Evolutionary conservation across 2,329 filamentous ascomycete species (phyloP), one percentile per base, ranked within the genome.

Genomic region (Byssothecium circinans): DNA sequence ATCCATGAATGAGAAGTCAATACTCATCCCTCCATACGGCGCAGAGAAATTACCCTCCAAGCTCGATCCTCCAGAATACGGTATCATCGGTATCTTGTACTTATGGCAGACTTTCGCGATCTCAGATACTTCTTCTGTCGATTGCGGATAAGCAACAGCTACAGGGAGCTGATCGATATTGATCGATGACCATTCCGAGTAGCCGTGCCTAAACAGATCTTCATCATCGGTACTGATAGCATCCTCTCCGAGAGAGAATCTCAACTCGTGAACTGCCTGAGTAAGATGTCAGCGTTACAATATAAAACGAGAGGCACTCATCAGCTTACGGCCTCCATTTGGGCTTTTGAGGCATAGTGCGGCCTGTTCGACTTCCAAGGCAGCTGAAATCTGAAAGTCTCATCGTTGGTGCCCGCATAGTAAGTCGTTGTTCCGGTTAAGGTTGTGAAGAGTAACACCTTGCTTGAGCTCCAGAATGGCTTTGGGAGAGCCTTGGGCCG

Each of bases 21-120:
- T 87, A 56, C 88, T 92, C 64, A 96, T 82, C 11, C 91, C 91
- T 11, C 91, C 91, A 64, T 86, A 87, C 0, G 90, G 89, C 12
- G 91, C 89, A 0, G 89, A 88, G 70, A 95, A 95, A 68, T 96
- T 94, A 12, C 88, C 91, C 69, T 96, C 91, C 0, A 96, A 76
- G 56, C 88, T 92, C 0, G 89, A 87, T 12, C 91, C 91, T 2
- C 90, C 91, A 0, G 89, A 94, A 65, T 88, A 96, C 0, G 89
- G 87, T 50, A 94, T 74, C 74, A 96, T 88, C 1, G 91, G 91
- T 44, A 96, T 82, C 14, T 81, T 84, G 70, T 91, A 86, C 67
- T 86, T 86, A 72, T 87, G 79, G 73, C 91, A 96, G 45, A 91
- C 78, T 54, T 85, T 78, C 25, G 83, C 85, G 47, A 89, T 82